Conservation (phyloP, 2,329 filamentous ascomycete species). For the Fusarium neocosmosporiellum region DNA sequence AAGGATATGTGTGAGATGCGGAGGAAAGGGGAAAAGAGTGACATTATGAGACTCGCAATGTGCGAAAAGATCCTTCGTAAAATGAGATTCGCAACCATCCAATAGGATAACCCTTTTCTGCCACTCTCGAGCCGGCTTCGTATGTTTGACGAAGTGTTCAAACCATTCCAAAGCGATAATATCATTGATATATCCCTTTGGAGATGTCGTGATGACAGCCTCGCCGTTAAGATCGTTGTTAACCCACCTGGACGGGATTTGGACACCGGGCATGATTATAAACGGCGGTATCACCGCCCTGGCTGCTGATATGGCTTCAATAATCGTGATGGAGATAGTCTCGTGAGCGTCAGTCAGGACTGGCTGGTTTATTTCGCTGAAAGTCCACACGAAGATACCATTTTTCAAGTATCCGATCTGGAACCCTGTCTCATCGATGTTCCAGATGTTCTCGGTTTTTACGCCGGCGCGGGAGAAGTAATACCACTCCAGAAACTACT, state of each 20-base stretch:
- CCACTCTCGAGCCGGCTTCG: not conserved
- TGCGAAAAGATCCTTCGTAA: not conserved
- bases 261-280: not conserved
- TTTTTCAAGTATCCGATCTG: not conserved
- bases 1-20: not conserved
- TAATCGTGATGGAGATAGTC: not conserved
- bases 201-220: not conserved
- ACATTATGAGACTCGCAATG: not conserved
- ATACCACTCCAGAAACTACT: not conserved
- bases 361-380: not conserved
- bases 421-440: not conserved
- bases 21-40: not conserved
- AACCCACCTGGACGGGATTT: not conserved
- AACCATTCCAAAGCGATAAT: not conserved
- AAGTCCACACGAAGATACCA: not conserved
- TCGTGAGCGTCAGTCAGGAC: not conserved
- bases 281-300: not conserved
- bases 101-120: not conserved
- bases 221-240: not conserved
- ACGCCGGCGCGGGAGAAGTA: not conserved
- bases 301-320: not conserved
- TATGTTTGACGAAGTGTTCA: not conserved
- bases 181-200: not conserved
- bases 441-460: not conserved
- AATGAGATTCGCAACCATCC: not conserved